Conservation (phyloP, 495 filamentous ascomycete genomes). For the Poronia punctata region DNA sequence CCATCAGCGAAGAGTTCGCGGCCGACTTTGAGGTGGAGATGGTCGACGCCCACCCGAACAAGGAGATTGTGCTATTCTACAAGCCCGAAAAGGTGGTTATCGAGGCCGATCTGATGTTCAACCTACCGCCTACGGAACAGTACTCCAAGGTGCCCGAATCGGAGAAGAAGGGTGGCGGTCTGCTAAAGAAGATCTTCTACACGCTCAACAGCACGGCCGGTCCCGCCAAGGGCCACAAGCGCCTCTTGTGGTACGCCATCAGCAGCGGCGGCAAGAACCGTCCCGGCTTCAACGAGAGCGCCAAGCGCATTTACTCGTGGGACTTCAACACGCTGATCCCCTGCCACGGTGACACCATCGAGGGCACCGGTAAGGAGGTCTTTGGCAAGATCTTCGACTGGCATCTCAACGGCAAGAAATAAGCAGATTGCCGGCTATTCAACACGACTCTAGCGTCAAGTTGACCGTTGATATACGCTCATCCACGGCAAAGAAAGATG, state of each 20-base stretch:
- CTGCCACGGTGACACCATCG: conserved; percentile 90
- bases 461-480: no score
- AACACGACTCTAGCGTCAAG: background rate
- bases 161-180: conserved; percentile 46
- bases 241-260: conserved; percentile 74
- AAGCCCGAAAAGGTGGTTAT: conserved; percentile 78
- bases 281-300: conserved; percentile 58
- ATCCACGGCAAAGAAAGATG: no score
- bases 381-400: conserved; percentile 81
- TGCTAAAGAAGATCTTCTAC: conserved; percentile 57
- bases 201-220: conserved; percentile 55
- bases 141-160: conserved; percentile 56
- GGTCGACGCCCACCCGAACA: conserved; percentile 70
- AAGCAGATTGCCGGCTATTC: background rate
- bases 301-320: conserved; percentile 66
- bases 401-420: conserved; percentile 59
- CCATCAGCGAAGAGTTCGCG: conserved; percentile 72
- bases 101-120: conserved; percentile 87
- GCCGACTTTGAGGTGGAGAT: conserved; percentile 81
- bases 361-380: conserved; percentile 64
- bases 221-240: conserved; percentile 64
- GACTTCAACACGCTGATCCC: conserved; percentile 84
- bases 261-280: conserved; percentile 52
- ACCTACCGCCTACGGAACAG: conserved; percentile 82
- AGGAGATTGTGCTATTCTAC: conserved; percentile 81